Base-by-base conservation (phyloP, 176 grass and related monocot species). In the Carex littledalei region DNA sequence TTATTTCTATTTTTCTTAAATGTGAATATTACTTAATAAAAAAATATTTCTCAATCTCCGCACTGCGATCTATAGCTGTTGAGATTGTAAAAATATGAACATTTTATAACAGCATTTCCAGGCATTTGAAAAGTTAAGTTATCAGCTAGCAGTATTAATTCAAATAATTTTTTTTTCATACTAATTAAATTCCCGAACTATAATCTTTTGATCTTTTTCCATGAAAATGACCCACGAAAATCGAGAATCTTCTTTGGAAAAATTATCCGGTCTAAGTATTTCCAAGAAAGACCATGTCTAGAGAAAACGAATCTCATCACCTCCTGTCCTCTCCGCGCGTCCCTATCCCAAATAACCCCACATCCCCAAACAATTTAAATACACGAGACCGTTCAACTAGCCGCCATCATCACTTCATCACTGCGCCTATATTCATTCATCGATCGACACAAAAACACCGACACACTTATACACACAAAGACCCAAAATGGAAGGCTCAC, bases 371-470 rank as follows among this genome's bases (percentile, higher is more conserved):
- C 69, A 65, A 86, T 86, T 63, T 78, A 74, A 61, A 74, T 74
- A 76, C 55, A 43, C 11, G 52, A 43, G 49, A 57, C 83, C 53
- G 16, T 53, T 31, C 35, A 63, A 31, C 26, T 68, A 50, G 81
- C 84, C 71, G 71, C 84, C 56, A 52, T 86, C 57, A 58, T 39
- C 60, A 72, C 68, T 75, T 75, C 68, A 67, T 82, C 86, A 82
- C 64, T 45, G 50, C 16, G 3, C 17, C 34, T n/a, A 26, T 35
- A 5, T 39, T 39, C 37, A 39, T 15, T 78, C 34, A 8, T 14
- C 5, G 20, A 76, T 39, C 37, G 37, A 39, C 37, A 3, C 26
- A 21, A 31, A 22, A 45, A 77, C 37, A 72, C 39, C 39, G 39
- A 72, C 68, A 72, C 37, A 7, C 0, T 18, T 0, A 20, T 3